A percentile compares a stretch with the other conserved stretches of the same genome.
Conservation (phyloP, 345 rosid genomes). For the Gynandropsis gynandra region DNA sequence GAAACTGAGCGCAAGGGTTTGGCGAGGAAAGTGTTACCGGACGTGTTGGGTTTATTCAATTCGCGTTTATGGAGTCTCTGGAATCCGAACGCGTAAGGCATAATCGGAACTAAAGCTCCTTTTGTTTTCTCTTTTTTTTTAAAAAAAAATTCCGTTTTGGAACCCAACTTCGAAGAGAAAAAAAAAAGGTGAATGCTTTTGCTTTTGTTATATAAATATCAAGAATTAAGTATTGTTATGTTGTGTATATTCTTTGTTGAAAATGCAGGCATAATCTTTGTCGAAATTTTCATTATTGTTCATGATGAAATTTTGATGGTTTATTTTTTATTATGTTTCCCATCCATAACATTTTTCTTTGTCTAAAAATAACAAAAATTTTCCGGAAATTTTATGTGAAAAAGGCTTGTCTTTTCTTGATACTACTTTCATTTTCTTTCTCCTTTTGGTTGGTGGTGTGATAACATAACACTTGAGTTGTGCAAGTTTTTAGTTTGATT, state of each 20-base stretch:
- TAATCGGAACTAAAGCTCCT: constrained; percentile 15
- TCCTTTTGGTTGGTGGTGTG: constrained; percentile 24
- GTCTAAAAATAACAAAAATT: too few relatives aligned
- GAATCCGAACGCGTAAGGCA: constrained; percentile 64
- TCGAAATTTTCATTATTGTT: too few relatives aligned
- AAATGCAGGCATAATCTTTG: not conserved
- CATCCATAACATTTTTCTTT: too few relatives aligned
- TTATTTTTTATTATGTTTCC: too few relatives aligned
- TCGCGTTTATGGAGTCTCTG: constrained; percentile 91
- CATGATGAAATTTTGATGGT: too few relatives aligned
- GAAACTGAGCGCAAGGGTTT: constrained; percentile 51
- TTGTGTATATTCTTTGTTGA: not conserved
- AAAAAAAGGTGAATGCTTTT: constrained; percentile 1
- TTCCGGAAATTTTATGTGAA: too few relatives aligned
- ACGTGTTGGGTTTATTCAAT: constrained; percentile 75
- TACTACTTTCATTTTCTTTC: too few relatives aligned
- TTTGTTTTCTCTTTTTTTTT: constrained; percentile 12
- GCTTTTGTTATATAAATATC: not conserved
- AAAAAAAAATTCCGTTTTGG: constrained; percentile 6
- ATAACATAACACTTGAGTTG: not conserved
- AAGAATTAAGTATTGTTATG: not conserved
- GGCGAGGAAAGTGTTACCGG: constrained; percentile 94
- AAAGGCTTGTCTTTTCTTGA: too few relatives aligned
- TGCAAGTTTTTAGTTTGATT: not conserved
- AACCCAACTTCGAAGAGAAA: too few relatives aligned